Percentiles rank a stretch among this genome's conserved stretches.
Evolutionary conservation across 345 rosid genomes (phyloP).

Genomic region (Moricandia moricandioides): DNA sequence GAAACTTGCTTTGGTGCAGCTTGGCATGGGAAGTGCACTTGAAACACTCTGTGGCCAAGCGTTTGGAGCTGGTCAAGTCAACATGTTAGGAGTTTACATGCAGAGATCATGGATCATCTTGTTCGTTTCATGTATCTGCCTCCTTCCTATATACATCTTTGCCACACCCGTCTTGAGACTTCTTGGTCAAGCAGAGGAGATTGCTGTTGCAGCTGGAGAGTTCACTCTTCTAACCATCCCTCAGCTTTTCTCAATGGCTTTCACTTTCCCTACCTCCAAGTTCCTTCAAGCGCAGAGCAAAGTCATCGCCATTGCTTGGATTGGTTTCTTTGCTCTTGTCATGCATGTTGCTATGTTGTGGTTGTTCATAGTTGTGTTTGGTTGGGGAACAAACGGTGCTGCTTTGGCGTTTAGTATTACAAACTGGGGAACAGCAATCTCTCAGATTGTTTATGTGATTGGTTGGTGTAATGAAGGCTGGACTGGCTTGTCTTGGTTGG

Average conservation of each 20-base stretch:
- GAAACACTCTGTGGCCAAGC: constrained; percentile 94
- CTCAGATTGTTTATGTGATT: constrained; percentile 50
- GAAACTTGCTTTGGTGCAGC: constrained; percentile 40
- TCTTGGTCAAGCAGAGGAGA: constrained; percentile 53
- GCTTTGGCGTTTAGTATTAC: constrained; percentile 58
- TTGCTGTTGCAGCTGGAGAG: constrained; percentile 57
- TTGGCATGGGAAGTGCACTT: constrained; percentile 92
- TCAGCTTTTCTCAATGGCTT: constrained; percentile 59
- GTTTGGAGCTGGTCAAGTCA: constrained; percentile 72
- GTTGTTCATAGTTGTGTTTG: constrained; percentile 45
- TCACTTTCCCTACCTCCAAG: constrained; percentile 61
- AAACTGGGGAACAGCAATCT: constrained; percentile 45
- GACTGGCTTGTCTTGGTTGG: constrained; percentile 59
- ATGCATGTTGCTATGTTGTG: constrained; percentile 47
- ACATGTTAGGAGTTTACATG: constrained; percentile 75
- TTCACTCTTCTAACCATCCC: constrained; percentile 59
- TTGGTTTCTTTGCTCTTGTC: constrained; percentile 44
- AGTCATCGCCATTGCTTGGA: constrained; percentile 55
- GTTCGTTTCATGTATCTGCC: constrained; percentile 39
- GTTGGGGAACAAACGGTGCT: constrained; percentile 61
- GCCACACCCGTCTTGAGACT: constrained; percentile 62
- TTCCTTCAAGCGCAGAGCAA: constrained; percentile 86
- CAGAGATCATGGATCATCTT: constrained; percentile 79
- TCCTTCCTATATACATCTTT: constrained; percentile 58
- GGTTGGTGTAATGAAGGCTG: constrained; percentile 66